A percentile compares a stretch with the other conserved stretches of the same genome.
Evolutionary conservation across 331 rosid genomes (phyloP).

Genomic region (Malus hybrid): DNA sequence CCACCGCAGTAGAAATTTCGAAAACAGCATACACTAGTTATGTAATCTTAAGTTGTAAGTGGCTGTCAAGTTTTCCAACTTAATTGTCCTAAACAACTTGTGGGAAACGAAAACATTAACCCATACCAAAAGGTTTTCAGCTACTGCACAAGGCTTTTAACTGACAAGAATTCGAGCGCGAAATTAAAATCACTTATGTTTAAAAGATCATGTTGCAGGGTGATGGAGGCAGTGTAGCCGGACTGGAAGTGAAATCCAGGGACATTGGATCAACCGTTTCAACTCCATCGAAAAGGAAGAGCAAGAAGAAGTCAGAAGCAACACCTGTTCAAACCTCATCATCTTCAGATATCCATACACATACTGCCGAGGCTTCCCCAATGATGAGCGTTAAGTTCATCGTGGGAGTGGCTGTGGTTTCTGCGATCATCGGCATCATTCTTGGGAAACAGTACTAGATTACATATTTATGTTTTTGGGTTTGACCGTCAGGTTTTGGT

Average conservation of each 20-base stretch:
- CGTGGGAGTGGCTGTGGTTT: conserved; percentile 65
- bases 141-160: no score
- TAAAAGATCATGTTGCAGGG: conserved; percentile 35
- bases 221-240: conserved; percentile 26
- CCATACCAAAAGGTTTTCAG: not conserved
- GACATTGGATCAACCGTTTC: conserved; percentile 70
- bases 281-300: conserved; percentile 63
- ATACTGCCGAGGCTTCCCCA: conserved; percentile 43
- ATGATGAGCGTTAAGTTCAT: conserved; percentile 42
- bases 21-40: not conserved
- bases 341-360: conserved; percentile 33
- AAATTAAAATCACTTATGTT: not conserved
- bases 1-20: not conserved
- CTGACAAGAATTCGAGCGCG: no score
- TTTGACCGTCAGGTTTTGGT: conserved; percentile 12
- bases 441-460: conserved; percentile 80
- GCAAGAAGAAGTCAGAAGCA: conserved; percentile 73
- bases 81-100: not conserved
- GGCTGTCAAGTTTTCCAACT: not conserved
- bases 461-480: conserved; percentile 15
- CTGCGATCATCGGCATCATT: conserved; percentile 66
- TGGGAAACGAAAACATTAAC: not conserved
- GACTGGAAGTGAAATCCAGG: conserved; percentile 62
- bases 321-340: conserved; percentile 44
- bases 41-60: not conserved